Conservation (phyloP, 257 asterid species). For the Paraleonurus japonicus region DNA sequence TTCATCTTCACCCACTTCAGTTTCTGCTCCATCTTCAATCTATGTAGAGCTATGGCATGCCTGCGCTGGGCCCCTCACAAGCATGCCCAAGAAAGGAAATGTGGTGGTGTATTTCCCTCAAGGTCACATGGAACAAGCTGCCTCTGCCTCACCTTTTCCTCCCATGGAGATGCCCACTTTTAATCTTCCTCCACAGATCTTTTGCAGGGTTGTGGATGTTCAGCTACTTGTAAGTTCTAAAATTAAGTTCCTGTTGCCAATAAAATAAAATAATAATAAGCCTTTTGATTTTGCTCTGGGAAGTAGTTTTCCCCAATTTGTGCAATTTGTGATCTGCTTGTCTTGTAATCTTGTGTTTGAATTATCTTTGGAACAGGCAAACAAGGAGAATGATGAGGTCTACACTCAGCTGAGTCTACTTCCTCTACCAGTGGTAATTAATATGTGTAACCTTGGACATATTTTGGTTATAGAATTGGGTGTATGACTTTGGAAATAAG, state of each 20-base stretch:
- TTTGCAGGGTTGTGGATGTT: constrained; percentile 81
- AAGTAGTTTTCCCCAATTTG: neutral
- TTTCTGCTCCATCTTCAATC: constrained; percentile 44
- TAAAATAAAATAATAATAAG: too few relatives aligned
- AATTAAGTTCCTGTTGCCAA: neutral
- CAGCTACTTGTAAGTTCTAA: constrained; percentile 65
- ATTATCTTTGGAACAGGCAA: constrained; percentile 61
- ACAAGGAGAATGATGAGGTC: constrained; percentile 97
- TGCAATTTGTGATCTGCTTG: neutral
- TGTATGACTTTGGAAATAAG: neutral
- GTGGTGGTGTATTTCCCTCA: constrained; percentile 94
- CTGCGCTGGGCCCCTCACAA: constrained; percentile 94
- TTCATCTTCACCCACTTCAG: constrained; percentile 33
- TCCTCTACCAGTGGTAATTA: constrained; percentile 82
- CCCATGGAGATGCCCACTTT: constrained; percentile 70
- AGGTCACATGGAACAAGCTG: constrained; percentile 89
- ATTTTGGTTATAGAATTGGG: constrained; percentile 9
- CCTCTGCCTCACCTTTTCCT: constrained; percentile 62
- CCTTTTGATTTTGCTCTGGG: neutral
- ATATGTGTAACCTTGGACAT: constrained; percentile 1
- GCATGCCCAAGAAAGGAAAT: constrained; percentile 82
- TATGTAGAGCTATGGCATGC: constrained; percentile 95
- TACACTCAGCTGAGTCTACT: constrained; percentile 82
- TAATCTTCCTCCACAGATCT: constrained; percentile 88
- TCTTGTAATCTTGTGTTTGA: neutral